These are phyloP conservation scores for Carpinus fangiana DNA, from an alignment of 306 rosid species.

Conservation along the genomic window DNA sequence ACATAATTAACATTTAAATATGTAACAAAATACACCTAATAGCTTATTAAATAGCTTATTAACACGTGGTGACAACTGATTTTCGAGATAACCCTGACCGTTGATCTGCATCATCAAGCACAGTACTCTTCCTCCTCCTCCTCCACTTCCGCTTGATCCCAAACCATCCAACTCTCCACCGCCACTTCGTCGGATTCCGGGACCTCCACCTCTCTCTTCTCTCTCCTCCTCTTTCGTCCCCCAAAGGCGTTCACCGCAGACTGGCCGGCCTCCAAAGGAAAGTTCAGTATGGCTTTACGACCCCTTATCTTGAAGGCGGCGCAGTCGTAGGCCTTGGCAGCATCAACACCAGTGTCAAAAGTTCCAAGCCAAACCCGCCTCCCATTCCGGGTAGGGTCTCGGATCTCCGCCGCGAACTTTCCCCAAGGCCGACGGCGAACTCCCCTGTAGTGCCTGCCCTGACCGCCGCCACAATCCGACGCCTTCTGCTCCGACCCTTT, in stretches of 20 bases:
- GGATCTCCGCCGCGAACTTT: slow-evolving; percentile 82
- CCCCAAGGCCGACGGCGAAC: slow-evolving; percentile 89
- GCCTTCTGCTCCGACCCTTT: slow-evolving; percentile 10
- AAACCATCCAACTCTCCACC: slow-evolving; percentile 27
- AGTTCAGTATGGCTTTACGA: slow-evolving; percentile 66
- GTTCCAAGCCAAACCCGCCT: slow-evolving; percentile 88
- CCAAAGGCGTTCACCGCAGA: slow-evolving; percentile 25
- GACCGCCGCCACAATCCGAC: slow-evolving; percentile 11
- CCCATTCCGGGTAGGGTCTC: slow-evolving; percentile 70
- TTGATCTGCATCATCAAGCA: background rate
- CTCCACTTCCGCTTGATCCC: background rate
- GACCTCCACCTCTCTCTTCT: slow-evolving; percentile 5
- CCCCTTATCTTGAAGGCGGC: slow-evolving; percentile 87
- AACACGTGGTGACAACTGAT: background rate
- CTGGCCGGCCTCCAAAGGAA: slow-evolving; percentile 70
- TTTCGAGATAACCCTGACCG: background rate
- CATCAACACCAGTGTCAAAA: slow-evolving; percentile 60
- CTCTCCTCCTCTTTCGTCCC: slow-evolving; percentile 51
- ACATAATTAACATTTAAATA: no score
- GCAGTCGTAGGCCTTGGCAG: slow-evolving; percentile 77
- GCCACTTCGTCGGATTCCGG: slow-evolving; percentile 11
- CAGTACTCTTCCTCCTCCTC: background rate
- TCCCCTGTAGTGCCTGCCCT: slow-evolving; percentile 58
- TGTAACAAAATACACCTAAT: background rate
- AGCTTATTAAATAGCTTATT: background rate